Conservation (phyloP, 805 yeast genomes). For the Pichia phayaonensis region DNA sequence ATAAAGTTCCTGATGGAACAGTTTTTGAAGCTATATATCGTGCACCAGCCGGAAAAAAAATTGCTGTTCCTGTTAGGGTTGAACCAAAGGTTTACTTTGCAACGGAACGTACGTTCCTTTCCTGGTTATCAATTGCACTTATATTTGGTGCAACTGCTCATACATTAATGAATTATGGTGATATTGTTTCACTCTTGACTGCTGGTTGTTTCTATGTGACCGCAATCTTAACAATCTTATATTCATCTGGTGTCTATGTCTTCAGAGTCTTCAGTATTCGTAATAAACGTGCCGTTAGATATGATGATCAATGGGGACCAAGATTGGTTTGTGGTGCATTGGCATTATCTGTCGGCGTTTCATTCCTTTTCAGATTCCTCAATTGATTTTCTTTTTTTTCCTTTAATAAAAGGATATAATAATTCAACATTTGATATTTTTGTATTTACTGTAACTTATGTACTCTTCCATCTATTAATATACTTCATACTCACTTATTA, state of each 20-base stretch:
- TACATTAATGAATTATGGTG: constrained; percentile 79
- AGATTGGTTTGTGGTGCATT: constrained; percentile 69
- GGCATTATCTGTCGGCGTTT: constrained; percentile 57
- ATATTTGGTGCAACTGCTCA: constrained; percentile 85
- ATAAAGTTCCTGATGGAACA: constrained; percentile 56
- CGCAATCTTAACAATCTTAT: constrained; percentile 63
- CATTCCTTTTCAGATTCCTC: constrained; percentile 46
- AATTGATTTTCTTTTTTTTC: constrained; percentile 17
- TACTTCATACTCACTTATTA: background rate
- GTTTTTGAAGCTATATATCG: constrained; percentile 47
- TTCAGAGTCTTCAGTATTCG: constrained; percentile 82
- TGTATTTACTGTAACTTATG: background rate
- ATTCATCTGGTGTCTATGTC: constrained; percentile 66
- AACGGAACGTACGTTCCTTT: constrained; percentile 86
- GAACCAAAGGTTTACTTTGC: constrained; percentile 99
- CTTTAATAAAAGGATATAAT: too few relatives aligned
- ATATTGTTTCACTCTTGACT: constrained; percentile 64
- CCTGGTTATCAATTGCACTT: constrained; percentile 91
- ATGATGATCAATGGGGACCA: constrained; percentile 87
- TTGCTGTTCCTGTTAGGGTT: constrained; percentile 89
- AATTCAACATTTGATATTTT: background rate
- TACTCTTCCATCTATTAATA: background rate
- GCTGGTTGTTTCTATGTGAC: constrained; percentile 81
- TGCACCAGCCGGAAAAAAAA: constrained; percentile 84
- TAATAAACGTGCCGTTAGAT: constrained; percentile 70